Conservation (phyloP, 306 rosid species). For the Lathyrus aphaca region DNA sequence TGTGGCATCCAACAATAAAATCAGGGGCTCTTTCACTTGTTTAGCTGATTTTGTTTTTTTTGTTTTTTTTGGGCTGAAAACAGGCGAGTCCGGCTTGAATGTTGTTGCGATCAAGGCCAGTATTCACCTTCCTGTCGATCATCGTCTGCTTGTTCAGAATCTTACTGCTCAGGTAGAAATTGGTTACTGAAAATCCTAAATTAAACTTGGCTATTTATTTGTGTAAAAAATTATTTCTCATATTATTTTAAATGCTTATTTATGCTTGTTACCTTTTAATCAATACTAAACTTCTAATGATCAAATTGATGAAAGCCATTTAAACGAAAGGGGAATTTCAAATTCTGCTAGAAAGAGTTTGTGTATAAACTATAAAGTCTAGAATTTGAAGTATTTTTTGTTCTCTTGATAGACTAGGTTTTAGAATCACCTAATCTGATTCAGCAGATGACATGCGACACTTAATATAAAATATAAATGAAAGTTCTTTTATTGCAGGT, state of each 20-base stretch:
- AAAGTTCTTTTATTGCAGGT: slow-evolving; percentile 48
- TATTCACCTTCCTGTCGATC: slow-evolving; percentile 83
- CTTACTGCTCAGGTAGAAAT: slow-evolving; percentile 78
- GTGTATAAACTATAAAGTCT: background rate
- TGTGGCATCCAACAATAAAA: slow-evolving; percentile 11
- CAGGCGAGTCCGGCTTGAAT: slow-evolving; percentile 80
- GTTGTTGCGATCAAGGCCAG: slow-evolving; percentile 85
- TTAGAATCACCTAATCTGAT: background rate
- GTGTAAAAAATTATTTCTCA: slow-evolving; percentile 9
- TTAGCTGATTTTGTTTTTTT: slow-evolving; percentile 42
- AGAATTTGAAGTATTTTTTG: background rate
- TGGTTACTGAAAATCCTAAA: slow-evolving; percentile 2
- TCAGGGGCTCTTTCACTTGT: slow-evolving; percentile 22
- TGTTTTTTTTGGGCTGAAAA: slow-evolving; percentile 46
- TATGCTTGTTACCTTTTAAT: slow-evolving; percentile 11
- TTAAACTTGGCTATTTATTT: slow-evolving; percentile 1
- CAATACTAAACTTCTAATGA: slow-evolving; percentile 3
- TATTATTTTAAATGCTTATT: slow-evolving; percentile 17
- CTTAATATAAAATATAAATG: slow-evolving; percentile 26
- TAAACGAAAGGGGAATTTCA: slow-evolving; percentile 1
- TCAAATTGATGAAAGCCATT: slow-evolving; percentile 10
- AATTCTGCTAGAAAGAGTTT: slow-evolving; percentile 1
- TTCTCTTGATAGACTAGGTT: background rate
- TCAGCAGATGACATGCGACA: slow-evolving; percentile 4
- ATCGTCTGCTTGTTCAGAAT: slow-evolving; percentile 76